A percentile compares a stretch with the other conserved stretches of the same genome.
Evolutionary conservation across 352 stramenopile species (phyloP).

Genomic region (Pythium insidiosum): DNA sequence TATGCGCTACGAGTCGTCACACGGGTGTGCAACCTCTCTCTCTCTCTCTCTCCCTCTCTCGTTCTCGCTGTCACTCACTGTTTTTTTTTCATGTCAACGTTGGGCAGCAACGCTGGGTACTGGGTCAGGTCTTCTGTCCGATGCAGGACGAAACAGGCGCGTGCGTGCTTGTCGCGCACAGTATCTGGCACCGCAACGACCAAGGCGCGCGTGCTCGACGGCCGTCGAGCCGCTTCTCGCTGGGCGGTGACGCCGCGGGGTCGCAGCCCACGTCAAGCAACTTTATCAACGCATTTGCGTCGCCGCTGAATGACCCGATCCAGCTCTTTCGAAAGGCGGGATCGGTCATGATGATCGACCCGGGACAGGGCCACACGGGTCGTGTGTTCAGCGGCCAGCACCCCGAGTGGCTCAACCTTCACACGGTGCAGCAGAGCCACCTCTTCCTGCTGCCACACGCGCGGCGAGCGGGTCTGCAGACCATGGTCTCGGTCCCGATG

Average conservation of each 20-base stretch:
- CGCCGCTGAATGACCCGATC: constrained; percentile 34
- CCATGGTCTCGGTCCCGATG: constrained; percentile 66
- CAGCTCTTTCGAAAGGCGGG: constrained; percentile 69
- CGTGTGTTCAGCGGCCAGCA: constrained; percentile 68
- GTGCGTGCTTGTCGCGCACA: constrained; percentile 58
- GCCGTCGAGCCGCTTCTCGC: background rate
- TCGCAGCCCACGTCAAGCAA: too few relatives aligned
- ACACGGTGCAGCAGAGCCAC: constrained; percentile 37
- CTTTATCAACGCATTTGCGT: too few relatives aligned
- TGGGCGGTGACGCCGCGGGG: background rate
- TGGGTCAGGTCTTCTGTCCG: constrained; percentile 69
- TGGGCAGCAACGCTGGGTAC: constrained; percentile 64
- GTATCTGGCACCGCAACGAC: constrained; percentile 62
- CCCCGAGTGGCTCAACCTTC: constrained; percentile 56
- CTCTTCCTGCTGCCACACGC: constrained; percentile 73
- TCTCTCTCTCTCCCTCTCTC: too few relatives aligned
- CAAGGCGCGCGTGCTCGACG: background rate
- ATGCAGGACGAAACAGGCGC: constrained; percentile 47
- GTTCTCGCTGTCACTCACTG: too few relatives aligned
- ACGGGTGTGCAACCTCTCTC: constrained; percentile 30
- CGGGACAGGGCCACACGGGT: constrained; percentile 63
- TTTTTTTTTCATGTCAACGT: too few relatives aligned
- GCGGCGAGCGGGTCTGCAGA: constrained; percentile 52
- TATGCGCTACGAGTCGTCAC: constrained; percentile 57
- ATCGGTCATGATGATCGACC: constrained; percentile 68